Conservation (phyloP, 2,329 filamentous ascomycete species). For the Aspergillus pseudoterreus region DNA sequence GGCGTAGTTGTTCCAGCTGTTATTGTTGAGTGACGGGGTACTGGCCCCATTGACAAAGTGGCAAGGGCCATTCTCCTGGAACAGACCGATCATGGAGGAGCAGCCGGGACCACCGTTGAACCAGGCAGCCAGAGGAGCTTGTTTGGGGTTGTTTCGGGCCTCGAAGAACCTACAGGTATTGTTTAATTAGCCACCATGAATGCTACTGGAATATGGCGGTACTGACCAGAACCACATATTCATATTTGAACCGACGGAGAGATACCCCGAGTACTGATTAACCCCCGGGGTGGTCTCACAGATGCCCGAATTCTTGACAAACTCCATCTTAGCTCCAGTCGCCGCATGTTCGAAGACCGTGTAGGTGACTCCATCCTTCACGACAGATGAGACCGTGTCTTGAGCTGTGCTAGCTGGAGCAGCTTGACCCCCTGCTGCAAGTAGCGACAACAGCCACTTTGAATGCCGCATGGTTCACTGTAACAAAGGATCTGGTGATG, state of each 20-base stretch:
- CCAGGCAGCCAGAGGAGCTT: conserved; percentile 44
- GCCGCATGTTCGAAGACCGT: conserved; percentile 49
- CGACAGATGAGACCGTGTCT: conserved; percentile 22
- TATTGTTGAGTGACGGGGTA: conserved; percentile 45
- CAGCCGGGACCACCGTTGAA: conserved; percentile 48
- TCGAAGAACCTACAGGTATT: conserved; percentile 48
- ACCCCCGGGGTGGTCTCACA: conserved; percentile 51
- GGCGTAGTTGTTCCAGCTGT: conserved; percentile 58
- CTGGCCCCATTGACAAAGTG: conserved; percentile 38
- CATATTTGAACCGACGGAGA: conserved; percentile 44
- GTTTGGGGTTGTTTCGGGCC: conserved; percentile 42
- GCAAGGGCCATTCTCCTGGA: conserved; percentile 45
- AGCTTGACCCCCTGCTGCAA: not conserved
- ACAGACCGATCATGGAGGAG: conserved; percentile 39
- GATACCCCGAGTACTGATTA: conserved; percentile 51
- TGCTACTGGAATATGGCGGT: too few relatives aligned
- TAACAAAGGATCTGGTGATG: too few relatives aligned
- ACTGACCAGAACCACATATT: conserved; percentile 45
- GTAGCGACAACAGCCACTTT: not conserved
- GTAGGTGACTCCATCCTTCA: conserved; percentile 38
- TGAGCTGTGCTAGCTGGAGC: not conserved
- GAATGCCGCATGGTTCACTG: not conserved
- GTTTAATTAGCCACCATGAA: too few relatives aligned
- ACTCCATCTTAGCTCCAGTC: conserved; percentile 44
- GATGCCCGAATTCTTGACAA: conserved; percentile 50